Percentiles rank a stretch among this genome's conserved stretches.
Conservation (phyloP, 2,329 filamentous ascomycete species). For the Beauveria scarabaeidicola region DNA sequence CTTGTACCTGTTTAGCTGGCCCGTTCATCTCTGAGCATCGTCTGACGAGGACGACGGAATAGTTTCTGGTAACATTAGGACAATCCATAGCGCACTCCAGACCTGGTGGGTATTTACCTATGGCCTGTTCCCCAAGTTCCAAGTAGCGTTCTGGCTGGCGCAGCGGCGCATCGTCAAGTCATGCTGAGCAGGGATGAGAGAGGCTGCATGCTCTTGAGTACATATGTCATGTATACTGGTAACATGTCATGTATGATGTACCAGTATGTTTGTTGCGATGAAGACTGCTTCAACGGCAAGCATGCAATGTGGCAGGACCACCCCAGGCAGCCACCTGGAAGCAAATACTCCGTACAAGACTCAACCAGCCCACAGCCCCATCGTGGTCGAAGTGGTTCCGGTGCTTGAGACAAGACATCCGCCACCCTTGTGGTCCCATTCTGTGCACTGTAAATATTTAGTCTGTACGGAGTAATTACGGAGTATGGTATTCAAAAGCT, state of each 20-base stretch:
- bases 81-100: no score
- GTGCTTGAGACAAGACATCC: background rate
- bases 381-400: background rate
- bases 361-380: slow-evolving; percentile 4
- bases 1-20: background rate
- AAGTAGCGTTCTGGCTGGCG: no score
- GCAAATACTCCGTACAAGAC: slow-evolving; percentile 6
- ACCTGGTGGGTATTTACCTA: no score
- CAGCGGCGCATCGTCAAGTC: no score
- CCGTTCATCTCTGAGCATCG: no score
- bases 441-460: background rate
- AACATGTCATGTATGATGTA: background rate
- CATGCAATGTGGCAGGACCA: background rate
- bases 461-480: background rate
- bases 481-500: background rate
- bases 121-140: no score
- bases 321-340: background rate
- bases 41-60: no score
- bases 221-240: no score
- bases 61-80: no score
- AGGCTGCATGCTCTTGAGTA: no score
- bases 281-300: background rate
- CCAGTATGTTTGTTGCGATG: background rate
- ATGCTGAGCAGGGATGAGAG: no score
- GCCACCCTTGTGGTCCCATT: background rate